Percentiles rank a stretch among this genome's conserved stretches.
Evolutionary conservation across 768 basidiomycete species (phyloP).

Genomic region (Tulasnella sp.): DNA sequence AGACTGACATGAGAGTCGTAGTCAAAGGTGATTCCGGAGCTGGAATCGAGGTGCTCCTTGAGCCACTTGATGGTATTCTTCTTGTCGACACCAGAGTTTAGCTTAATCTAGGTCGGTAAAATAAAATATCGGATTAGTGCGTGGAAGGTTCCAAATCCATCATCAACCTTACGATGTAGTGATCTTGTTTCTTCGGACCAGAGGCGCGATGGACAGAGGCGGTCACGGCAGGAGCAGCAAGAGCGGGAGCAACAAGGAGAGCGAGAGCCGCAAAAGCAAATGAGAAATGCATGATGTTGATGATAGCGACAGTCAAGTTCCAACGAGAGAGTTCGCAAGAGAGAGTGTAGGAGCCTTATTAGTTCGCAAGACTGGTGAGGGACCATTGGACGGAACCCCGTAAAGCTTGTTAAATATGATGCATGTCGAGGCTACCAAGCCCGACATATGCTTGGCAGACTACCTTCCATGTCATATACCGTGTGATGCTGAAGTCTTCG

Average conservation of each 20-base stretch:
- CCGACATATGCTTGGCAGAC: background rate
- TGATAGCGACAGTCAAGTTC: background rate
- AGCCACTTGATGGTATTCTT: background rate
- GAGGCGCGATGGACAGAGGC: background rate
- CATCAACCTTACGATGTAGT: background rate
- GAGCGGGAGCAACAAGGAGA: slow-evolving; percentile 7
- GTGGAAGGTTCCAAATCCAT: background rate
- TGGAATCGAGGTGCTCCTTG: background rate
- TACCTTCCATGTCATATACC: background rate
- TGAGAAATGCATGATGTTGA: background rate
- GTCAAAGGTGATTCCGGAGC: slow-evolving; percentile 29
- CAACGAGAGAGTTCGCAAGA: background rate
- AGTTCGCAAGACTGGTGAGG: background rate
- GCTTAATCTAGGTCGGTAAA: background rate
- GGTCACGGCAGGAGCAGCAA: background rate
- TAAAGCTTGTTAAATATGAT: background rate
- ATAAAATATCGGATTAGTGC: background rate
- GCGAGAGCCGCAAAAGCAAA: slow-evolving; percentile 5
- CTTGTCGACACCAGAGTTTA: slow-evolving; percentile 2
- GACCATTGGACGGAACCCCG: background rate
- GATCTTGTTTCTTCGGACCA: background rate
- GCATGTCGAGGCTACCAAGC: slow-evolving; percentile 2
- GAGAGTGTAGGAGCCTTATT: background rate
- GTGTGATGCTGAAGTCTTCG: background rate
- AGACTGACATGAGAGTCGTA: slow-evolving; percentile 29